phyloP scores from a whole-genome alignment of 2,329 filamentous ascomycete genomes.

The Stachybotrys chlorohalonatus region DNA sequence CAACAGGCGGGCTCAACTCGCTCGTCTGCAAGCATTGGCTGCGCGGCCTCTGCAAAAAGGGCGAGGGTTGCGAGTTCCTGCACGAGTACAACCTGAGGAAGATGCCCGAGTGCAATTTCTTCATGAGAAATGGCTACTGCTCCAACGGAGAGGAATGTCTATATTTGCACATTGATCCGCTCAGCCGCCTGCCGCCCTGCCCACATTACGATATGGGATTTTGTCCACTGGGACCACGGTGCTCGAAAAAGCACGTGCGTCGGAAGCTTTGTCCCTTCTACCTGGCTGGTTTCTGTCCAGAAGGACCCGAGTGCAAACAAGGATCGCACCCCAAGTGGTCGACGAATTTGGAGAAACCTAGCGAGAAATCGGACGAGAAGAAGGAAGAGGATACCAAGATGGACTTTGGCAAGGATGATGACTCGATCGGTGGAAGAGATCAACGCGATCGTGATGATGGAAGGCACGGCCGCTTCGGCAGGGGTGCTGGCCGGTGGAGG shows the following conservation, averaged over 20 bases:
- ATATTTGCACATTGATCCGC: constrained; percentile 81
- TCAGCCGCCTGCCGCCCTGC: constrained; percentile 69
- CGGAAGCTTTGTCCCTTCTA: constrained; percentile 77
- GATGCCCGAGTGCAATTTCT: constrained; percentile 98
- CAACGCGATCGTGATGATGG: constrained; percentile 22
- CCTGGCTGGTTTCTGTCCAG: constrained; percentile 88
- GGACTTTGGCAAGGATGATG: constrained; percentile 24
- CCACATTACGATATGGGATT: constrained; percentile 93
- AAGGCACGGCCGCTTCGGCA: constrained; percentile 18
- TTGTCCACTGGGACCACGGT: constrained; percentile 80
- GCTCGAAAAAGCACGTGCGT: constrained; percentile 81
- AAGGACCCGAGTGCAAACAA: constrained; percentile 63
- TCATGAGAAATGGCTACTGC: constrained; percentile 86
- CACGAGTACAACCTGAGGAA: constrained; percentile 98
- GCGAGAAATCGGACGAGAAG: constrained; percentile 58
- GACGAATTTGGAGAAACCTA: constrained; percentile 65
- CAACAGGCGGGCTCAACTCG: constrained; percentile 56
- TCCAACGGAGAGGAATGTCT: constrained; percentile 95
- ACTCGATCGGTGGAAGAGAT: constrained; percentile 25
- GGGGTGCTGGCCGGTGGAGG: constrained; percentile 27
- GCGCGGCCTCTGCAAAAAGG: constrained; percentile 94
- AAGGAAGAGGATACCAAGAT: constrained; percentile 37
- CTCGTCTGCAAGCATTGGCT: constrained; percentile 99
- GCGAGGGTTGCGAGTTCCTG: constrained; percentile 91
- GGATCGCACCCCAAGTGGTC: constrained; percentile 80